Conservation (phyloP, 331 rosid species). For the Spiraea crenata region DNA sequence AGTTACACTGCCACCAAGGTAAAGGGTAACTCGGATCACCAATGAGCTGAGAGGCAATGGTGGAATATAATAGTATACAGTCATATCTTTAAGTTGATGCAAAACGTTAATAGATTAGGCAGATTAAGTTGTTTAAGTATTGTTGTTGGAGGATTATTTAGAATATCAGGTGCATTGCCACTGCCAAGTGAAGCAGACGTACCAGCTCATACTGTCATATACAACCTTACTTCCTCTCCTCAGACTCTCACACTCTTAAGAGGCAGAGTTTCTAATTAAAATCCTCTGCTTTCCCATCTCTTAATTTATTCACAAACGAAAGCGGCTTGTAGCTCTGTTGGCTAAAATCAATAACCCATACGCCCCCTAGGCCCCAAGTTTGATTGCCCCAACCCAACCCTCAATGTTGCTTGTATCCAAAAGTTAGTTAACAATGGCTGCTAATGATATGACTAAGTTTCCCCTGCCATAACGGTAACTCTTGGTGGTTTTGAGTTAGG, state of each 20-base stretch:
- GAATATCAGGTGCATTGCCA: not conserved
- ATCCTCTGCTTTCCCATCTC: too few relatives aligned
- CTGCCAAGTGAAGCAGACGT: not conserved
- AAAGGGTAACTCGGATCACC: not conserved
- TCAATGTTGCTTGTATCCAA: too few relatives aligned
- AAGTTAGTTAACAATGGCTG: too few relatives aligned
- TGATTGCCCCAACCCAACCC: too few relatives aligned
- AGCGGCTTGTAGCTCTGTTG: too few relatives aligned
- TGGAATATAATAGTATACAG: not conserved
- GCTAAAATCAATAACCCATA: too few relatives aligned
- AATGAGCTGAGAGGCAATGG: constrained; percentile 20
- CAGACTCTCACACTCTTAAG: not conserved
- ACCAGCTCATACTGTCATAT: not conserved
- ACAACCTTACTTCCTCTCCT: not conserved
- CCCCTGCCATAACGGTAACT: not conserved
- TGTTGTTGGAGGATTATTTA: not conserved
- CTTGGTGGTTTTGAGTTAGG: not conserved
- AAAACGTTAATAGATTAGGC: not conserved
- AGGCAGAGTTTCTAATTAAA: too few relatives aligned
- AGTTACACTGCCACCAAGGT: constrained; percentile 20
- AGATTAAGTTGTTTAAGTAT: not conserved
- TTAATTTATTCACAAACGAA: too few relatives aligned
- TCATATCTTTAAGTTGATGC: not conserved
- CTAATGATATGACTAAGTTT: too few relatives aligned
- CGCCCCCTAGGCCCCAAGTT: too few relatives aligned